phyloP scores from a whole-genome alignment of 208 protist genomes.

The Herpetomonas samuelpessoai region DNA sequence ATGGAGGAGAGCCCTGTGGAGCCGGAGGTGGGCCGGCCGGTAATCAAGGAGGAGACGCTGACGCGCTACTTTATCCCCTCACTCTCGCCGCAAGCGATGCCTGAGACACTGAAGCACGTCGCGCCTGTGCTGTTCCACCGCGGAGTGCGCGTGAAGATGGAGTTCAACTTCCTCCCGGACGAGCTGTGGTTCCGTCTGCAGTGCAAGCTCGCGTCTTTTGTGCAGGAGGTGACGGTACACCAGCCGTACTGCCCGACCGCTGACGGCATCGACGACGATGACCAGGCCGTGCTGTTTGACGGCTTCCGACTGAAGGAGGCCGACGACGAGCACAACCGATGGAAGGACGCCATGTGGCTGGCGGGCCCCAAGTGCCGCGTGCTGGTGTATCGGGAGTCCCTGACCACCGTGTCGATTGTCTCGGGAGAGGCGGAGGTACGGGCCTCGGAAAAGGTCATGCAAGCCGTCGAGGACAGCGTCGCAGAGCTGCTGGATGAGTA shows the following conservation, averaged over 20 bases:
- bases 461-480: slow-evolving; percentile 54
- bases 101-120: slow-evolving; percentile 47
- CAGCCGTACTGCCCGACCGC: slow-evolving; percentile 34
- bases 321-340: slow-evolving; percentile 84
- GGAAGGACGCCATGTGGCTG: slow-evolving; percentile 87
- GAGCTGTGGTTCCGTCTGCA: slow-evolving; percentile 88
- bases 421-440: slow-evolving; percentile 47
- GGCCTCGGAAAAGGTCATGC: slow-evolving; percentile 56
- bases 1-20: slow-evolving; percentile 66
- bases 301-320: slow-evolving; percentile 67
- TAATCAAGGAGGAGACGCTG: slow-evolving; percentile 27
- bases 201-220: slow-evolving; percentile 54
- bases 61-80: slow-evolving; percentile 82
- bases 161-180: slow-evolving; percentile 88
- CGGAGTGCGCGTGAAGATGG: slow-evolving; percentile 61
- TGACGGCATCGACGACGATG: slow-evolving; percentile 20
- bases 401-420: slow-evolving; percentile 52
- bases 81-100: slow-evolving; percentile 57
- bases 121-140: slow-evolving; percentile 77
- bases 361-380: slow-evolving; percentile 49
- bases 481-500: slow-evolving; percentile 65
- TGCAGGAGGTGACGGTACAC: slow-evolving; percentile 58
- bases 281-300: slow-evolving; percentile 54
- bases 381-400: slow-evolving; percentile 70
- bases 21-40: slow-evolving; percentile 29